A percentile compares a stretch with the other conserved stretches of the same genome.
Conservation (phyloP, 768 basidiomycete genomes). For the Trametes villosa region DNA sequence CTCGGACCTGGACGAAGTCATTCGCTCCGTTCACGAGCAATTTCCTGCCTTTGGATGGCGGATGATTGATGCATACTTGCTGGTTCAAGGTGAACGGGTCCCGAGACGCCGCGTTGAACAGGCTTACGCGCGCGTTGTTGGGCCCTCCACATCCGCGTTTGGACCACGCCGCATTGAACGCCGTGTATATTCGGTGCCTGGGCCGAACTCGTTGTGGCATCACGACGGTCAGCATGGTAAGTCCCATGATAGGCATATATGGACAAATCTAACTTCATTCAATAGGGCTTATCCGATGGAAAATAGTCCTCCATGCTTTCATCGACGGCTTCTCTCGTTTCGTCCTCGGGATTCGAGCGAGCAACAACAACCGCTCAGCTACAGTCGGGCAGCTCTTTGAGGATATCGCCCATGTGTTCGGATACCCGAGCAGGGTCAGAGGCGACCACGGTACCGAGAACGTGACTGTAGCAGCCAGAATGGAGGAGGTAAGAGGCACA, state of each 20-base stretch:
- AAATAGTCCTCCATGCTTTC: constrained; percentile 45
- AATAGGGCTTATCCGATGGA: constrained; percentile 41
- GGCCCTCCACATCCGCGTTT: constrained; percentile 29
- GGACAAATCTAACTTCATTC: not conserved
- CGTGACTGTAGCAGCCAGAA: constrained; percentile 35
- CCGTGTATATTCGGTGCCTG: constrained; percentile 38
- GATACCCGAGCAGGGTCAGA: constrained; percentile 34
- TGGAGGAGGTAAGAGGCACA: constrained; percentile 39
- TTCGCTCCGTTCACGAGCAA: constrained; percentile 21
- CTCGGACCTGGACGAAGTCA: constrained; percentile 30
- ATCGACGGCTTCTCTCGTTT: constrained; percentile 47
- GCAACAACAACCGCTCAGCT: constrained; percentile 44
- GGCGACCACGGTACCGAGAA: constrained; percentile 49
- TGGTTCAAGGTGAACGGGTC: constrained; percentile 27
- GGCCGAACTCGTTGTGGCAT: constrained; percentile 44
- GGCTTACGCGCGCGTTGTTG: constrained; percentile 29
- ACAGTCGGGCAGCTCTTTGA: constrained; percentile 46
- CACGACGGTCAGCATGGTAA: constrained; percentile 44
- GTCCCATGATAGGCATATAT: not conserved
- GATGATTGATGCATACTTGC: constrained; percentile 33
- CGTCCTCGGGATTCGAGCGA: constrained; percentile 40
- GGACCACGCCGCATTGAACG: constrained; percentile 32
- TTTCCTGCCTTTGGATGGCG: constrained; percentile 30
- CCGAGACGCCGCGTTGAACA: constrained; percentile 26
- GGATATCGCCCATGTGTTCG: constrained; percentile 27